Evolutionary conservation across 202 grass and related monocot species (phyloP), one percentile per base, ranked within the genome.

Genomic region (Digitaria exilis): DNA sequence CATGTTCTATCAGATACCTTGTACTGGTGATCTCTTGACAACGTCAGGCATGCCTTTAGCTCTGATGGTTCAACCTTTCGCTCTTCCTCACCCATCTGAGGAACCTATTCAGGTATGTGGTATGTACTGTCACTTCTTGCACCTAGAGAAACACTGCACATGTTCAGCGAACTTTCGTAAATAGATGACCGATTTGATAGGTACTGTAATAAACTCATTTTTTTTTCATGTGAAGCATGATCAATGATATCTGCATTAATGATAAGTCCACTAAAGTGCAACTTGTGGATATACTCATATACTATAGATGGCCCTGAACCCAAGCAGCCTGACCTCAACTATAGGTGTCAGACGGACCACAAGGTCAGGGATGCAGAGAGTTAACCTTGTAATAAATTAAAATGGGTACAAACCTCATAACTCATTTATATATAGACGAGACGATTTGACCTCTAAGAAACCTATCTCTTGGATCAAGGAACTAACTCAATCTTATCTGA

Each of bases 11-110:
- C 87, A 97, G 94, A 94, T 97, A 84, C 94, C 94, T 72, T 97
- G 94, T 69, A 88, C 91, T 75, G 91, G 91, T 73, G 94, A 97
- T 67, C 84, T 97, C 76, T 91, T 97, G 81, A 78, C 89, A 84
- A 89, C 84, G 16, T 97, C 94, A 2, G 87, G 85, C 73, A 97
- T 97, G 94, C 94, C 94, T 58, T 77, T 94, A 84, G 80, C 91
- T 86, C 71, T 97, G 79, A 94, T 97, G 89, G 94, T 97, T 45
- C 94, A 97, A 78, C 94, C 94, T 16, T 87, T 97, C 75, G 69
- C 89, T 9, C 94, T 97, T 78, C 91, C 89, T 43, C 91, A 97
- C 71, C 91, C 89, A 80, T 97, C 79, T 42, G 91, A 97, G 78
- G 94, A 97, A 71, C 87, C 91, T 90, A 80, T 97, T 66, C 94